These are phyloP conservation scores for Penicillium sp. DNA, from an alignment of 2,329 filamentous ascomycete genomes.

Conservation along the genomic window DNA sequence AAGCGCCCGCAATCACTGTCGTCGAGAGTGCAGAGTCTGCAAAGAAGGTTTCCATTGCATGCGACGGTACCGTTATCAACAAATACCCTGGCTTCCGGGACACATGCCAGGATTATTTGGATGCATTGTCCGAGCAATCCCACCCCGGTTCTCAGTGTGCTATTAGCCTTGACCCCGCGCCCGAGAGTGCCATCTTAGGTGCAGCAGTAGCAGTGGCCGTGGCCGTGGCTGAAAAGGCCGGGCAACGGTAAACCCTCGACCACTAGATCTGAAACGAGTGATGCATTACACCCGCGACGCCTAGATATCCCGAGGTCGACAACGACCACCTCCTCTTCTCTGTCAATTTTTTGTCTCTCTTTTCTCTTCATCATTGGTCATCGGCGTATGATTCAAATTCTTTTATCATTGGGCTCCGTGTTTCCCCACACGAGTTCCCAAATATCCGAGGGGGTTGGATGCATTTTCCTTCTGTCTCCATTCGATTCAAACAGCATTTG, in stretches of 20 bases:
- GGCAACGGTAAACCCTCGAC: neutral
- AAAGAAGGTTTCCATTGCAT: constrained; percentile 48
- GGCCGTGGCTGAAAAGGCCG: constrained; percentile 33
- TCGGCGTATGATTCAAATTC: constrained; percentile 13
- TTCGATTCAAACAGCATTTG: constrained; percentile 12
- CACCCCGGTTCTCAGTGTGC: constrained; percentile 22
- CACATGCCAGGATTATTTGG: constrained; percentile 45
- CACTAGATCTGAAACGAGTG: constrained; percentile 1
- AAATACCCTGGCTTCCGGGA: constrained; percentile 52
- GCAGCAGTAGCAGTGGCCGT: constrained; percentile 51
- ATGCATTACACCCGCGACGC: constrained; percentile 11
- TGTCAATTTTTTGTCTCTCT: constrained; percentile 16
- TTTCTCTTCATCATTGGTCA: constrained; percentile 10
- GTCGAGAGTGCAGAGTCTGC: constrained; percentile 31
- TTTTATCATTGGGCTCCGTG: neutral
- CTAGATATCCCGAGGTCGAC: constrained; percentile 8
- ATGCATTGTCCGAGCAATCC: constrained; percentile 39
- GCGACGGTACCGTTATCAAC: constrained; percentile 54
- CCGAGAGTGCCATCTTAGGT: constrained; percentile 48
- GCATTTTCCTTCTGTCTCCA: neutral
- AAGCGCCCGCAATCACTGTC: constrained; percentile 35
- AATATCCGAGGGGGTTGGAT: neutral
- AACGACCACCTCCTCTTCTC: constrained; percentile 3
- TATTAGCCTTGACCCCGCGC: constrained; percentile 43
- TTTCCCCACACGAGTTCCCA: constrained; percentile 6